Percentiles rank a stretch among this genome's conserved stretches.
Evolutionary conservation across 73 alveolate genomes (phyloP).

Genomic region (Breviolum minutum): DNA sequence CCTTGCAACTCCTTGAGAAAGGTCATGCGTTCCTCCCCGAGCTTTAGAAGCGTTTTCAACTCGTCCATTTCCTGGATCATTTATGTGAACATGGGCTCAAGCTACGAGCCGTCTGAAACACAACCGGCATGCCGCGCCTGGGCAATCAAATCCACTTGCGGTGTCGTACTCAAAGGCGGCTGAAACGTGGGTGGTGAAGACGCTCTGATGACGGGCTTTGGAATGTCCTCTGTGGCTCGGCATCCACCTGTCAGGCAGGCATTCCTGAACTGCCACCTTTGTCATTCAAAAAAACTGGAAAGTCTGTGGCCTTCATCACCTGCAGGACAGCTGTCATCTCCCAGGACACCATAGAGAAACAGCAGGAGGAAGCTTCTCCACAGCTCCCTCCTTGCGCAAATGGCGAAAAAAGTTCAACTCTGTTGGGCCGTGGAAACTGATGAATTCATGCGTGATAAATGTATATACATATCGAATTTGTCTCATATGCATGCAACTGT

Average conservation of each 20-base stretch:
- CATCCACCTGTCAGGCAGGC: constrained; percentile 27
- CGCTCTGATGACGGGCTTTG: constrained; percentile 25
- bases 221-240: constrained; percentile 9
- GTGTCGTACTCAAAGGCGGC: neutral
- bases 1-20: constrained; percentile 82
- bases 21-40: constrained; percentile 71
- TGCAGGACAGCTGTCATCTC: constrained; percentile 77
- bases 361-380: constrained; percentile 52
- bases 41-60: constrained; percentile 50
- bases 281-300: neutral
- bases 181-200: neutral
- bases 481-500: too few relatives aligned
- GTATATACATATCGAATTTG: too few relatives aligned
- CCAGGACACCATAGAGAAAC: neutral
- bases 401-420: too few relatives aligned
- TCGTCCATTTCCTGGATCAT: constrained; percentile 78
- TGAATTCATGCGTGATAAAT: too few relatives aligned
- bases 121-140: neutral
- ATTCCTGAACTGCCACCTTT: neutral
- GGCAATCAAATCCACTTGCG: constrained; percentile 61
- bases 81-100: neutral
- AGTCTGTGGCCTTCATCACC: constrained; percentile 44
- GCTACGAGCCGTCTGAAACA: neutral
- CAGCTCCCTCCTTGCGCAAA: constrained; percentile 37
- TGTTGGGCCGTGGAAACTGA: too few relatives aligned